A percentile compares a stretch with the other conserved stretches of the same genome.
phyloP scores from a whole-genome alignment of 192 early-diverging fungal genomes.

The Backusella morwellensis region DNA sequence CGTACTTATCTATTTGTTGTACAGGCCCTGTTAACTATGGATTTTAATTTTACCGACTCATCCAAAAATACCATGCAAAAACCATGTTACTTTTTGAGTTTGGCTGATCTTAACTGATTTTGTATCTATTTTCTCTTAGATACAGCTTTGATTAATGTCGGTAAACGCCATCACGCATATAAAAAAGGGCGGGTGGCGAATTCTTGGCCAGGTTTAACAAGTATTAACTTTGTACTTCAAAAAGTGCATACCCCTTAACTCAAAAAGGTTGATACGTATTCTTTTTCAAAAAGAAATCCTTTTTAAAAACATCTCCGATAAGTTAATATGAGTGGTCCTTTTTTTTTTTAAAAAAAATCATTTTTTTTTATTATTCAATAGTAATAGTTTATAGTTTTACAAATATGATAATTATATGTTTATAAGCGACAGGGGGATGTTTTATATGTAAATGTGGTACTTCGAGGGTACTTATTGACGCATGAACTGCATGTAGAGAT shows the following conservation, averaged over 20 bases:
- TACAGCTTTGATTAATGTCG: not conserved
- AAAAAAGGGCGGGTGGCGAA: not conserved
- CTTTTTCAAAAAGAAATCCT: not conserved
- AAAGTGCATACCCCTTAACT: not conserved
- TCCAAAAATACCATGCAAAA: not conserved
- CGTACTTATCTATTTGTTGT: not conserved
- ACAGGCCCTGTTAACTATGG: not conserved
- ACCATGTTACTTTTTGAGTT: not conserved
- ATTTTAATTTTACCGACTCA: not conserved
- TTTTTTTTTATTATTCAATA: not conserved
- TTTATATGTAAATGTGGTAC: not conserved
- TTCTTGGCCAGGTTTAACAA: not conserved
- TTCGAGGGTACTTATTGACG: not conserved
- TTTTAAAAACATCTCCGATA: not conserved
- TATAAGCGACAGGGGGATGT: not conserved
- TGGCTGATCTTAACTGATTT: not conserved
- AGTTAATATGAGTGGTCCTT: not conserved
- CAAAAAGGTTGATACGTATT: not conserved
- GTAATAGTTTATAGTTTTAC: not conserved
- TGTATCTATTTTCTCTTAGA: not conserved
- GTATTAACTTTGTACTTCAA: not conserved
- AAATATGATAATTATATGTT: not conserved
- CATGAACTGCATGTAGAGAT: conserved; percentile 36
- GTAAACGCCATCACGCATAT: not conserved
- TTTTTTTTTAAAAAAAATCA: not conserved